Evolutionary conservation across 306 rosid species (phyloP), one percentile per base, ranked within the genome.

Genomic region (Lathyrus oleraceus): DNA sequence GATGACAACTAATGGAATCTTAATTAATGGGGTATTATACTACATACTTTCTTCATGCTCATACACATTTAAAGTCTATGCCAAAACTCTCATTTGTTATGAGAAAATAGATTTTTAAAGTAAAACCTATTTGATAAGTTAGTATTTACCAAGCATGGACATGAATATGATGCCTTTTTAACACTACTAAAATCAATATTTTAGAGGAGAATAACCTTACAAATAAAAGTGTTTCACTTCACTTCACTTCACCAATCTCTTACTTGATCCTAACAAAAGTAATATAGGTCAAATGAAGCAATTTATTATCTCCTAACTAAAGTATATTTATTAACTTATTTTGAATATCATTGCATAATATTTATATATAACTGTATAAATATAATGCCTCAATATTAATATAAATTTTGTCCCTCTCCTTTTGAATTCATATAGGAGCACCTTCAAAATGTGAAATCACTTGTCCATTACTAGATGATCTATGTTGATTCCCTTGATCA

Each of bases 401-500:
- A 8, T 52, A 45, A 10, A 21, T 14, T 47, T 49, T 49, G 13
- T 17, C 20, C 11, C 15, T 48, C 11, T 16, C 10, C 61, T 12
- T 25, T 25, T 56, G 4, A 56, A 54, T 48, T 48, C 23, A 15
- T 48, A 23, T 21, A 56, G 35, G 16, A 27, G 38, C 61, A 25
- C 75, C 44, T 25, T 65, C 38, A 49, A 79, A 82, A 70, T 82
- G 78, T 35, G 86, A 62, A 51, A 82, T 62, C 0, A 72, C 62
- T 64, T 71, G 85, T 20, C 76, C 53, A 78, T 30, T 73, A 40
- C 3, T 45, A 23, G 76, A 49, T 69, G 76, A 49, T 69, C 84
- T 78, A 61, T 84, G 79, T 52, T 86, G 85, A n/a, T 61, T 79
- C 16, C 81, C 85, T 58, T 83, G 85, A 62, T 84, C 89, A 72